Evolutionary conservation across 306 rosid genomes (phyloP), one percentile per base, ranked within the genome.

Genomic region (Begonia fuchsioides): DNA sequence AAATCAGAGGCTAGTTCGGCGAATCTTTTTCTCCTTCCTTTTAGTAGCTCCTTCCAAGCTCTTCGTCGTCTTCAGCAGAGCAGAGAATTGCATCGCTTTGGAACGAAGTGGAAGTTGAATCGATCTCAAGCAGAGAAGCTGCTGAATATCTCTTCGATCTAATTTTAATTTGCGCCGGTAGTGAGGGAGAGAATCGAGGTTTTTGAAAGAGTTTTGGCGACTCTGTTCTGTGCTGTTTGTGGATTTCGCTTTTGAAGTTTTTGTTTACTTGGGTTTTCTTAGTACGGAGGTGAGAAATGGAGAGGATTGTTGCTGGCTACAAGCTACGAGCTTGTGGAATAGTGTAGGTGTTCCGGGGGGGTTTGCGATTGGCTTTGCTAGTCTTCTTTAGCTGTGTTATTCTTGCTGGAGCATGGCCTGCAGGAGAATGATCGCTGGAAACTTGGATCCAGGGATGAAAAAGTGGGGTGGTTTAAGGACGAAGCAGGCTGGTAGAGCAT

Each of bases 401-500:
- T 59, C 55, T 50, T 38, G 54, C 47, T 54, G 54, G 72, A 70
- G 70, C 53, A 88, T 88, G 97, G 95, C 90, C 62, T 65, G 72
- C 77, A 61, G 72, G 60, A 64, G 68, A 62, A 55, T 59, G 49
- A 47, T 57, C 55, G 55, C 52, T 10, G 80, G 65, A 53, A 83
- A 69, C 65, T 68, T 84, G 81, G 90, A 84, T 79, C 90, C 93
- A 17, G 66, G 64, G 58, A 80, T 86, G 73, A 80, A 81, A 68
- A 74, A 76, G 43, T 69, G 84, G 52, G 95, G 97, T 0, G 95
- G 95, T 20, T 59, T 88, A 78, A 76, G 97, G 61, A 88, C 95
- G 49, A 79, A 84, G 66, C 97, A 84, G 56, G 97, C 97, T 0
- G 97, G 97, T n/a, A 75, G 97, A 78, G 97, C 86, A 64, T 88